Base-by-base conservation (phyloP, 1,284 basidiomycete species). In the Heterobasidion irregulare region DNA sequence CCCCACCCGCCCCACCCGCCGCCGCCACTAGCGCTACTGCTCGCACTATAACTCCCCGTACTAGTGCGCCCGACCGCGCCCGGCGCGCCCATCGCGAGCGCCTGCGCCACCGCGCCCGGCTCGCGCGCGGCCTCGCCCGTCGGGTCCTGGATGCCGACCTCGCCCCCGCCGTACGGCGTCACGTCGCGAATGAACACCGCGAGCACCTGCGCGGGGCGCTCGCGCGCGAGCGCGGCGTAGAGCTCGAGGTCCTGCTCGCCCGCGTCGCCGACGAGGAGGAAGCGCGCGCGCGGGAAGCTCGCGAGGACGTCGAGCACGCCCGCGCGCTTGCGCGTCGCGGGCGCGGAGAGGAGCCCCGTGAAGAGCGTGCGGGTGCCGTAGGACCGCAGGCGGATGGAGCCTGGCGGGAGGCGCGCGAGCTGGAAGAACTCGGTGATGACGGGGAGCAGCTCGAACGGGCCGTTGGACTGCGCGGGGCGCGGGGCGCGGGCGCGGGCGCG, bases 221-320 rank as follows among this genome's bases (percentile, higher is more conserved):
- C 84, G 18, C 71, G 68, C 0, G 92, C 90, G 18, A 94, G 65
- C 57, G 79, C 72, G 8, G 85, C 74, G 66, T 94, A 95, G 2
- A 95, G 74, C 67, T 94, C 91, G 44, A 95, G 72, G 68, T 95
- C 93, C 63, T 94, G 92, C 66, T 95, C 92, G 38, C 91, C 92
- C 0, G 84, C 83, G 67, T 96, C 94, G 8, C 93, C 93, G 35
- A 96, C 76, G 50, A 95, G 79, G 63, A 97, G 72, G 69, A 97
- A 96, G 18, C 72, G 76, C 2, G 86, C 82, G 47, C 83, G 74
- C 1, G 80, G 81, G 66, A 95, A 94, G 9, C 82, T 76, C 53
- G 87, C 79, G n/a, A 96, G 72, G 33, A 93, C 75, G 47, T 93
- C 89, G 8, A 84, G 66, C 2, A 95, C 82, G n/a, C 84, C 86